A percentile compares a stretch with the other conserved stretches of the same genome.
Conservation (phyloP, 163 green algal genomes). For the Chlamydomonas reinhardtii region DNA sequence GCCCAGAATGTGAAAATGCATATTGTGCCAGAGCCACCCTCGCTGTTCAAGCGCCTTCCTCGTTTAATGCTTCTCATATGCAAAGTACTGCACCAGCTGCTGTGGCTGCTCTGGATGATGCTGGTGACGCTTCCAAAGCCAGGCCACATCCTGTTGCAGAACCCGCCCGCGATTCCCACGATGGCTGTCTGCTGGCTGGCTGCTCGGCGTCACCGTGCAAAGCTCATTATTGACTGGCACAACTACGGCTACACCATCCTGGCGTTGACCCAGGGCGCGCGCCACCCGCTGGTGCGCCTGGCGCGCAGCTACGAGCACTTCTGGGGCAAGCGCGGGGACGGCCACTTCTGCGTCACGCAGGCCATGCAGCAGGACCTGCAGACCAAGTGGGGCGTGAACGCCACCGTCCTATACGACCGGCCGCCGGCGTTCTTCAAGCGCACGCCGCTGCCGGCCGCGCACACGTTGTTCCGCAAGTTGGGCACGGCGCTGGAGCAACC, state of each 20-base stretch:
- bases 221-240: slow-evolving; percentile 96
- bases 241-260: slow-evolving; percentile 97
- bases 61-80: slow-evolving; percentile 67
- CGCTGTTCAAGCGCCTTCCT: slow-evolving; percentile 53
- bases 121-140: slow-evolving; percentile 64
- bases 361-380: slow-evolving; percentile 80
- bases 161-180: slow-evolving; percentile 93
- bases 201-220: slow-evolving; percentile 68
- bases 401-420: slow-evolving; percentile 92
- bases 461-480: slow-evolving; percentile 73
- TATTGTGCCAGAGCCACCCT: slow-evolving; percentile 49
- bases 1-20: slow-evolving; percentile 63
- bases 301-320: slow-evolving; percentile 75
- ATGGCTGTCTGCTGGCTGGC: slow-evolving; percentile 85
- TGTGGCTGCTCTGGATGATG: slow-evolving; percentile 75
- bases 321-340: slow-evolving; percentile 67
- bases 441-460: slow-evolving; percentile 57
- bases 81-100: slow-evolving; percentile 80
- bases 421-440: slow-evolving; percentile 81
- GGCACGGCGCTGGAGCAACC: slow-evolving; percentile 37
- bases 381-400: slow-evolving; percentile 66
- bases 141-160: slow-evolving; percentile 85
- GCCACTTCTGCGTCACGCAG: slow-evolving; percentile 89
- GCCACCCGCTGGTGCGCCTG: slow-evolving; percentile 71
- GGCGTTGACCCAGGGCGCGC: slow-evolving; percentile 70